Conservation (phyloP, 768 basidiomycete genomes). For the Russula lepida region DNA sequence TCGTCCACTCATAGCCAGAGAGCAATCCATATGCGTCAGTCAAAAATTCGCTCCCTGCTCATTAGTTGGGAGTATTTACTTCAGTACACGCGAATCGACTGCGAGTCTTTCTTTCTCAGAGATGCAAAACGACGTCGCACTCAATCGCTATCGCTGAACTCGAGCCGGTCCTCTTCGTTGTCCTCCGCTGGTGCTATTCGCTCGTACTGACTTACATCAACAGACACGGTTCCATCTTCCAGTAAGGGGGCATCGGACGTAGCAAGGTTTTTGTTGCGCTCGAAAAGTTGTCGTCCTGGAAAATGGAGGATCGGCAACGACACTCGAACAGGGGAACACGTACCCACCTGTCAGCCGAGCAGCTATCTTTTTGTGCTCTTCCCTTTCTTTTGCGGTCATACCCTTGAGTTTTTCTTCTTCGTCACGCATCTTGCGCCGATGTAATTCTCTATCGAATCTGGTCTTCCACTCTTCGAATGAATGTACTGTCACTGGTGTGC, state of each 20-base stretch:
- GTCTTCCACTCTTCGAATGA: slow-evolving; percentile 77
- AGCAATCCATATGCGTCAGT: neutral
- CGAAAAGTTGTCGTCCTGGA: slow-evolving; percentile 87
- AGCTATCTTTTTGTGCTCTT: slow-evolving; percentile 63
- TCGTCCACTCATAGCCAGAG: neutral
- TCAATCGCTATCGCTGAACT: slow-evolving; percentile 86
- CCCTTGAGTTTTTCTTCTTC: slow-evolving; percentile 73
- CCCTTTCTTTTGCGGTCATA: slow-evolving; percentile 71
- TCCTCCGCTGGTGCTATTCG: slow-evolving; percentile 50
- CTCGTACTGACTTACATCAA: slow-evolving; percentile 87
- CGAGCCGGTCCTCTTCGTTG: slow-evolving; percentile 53
- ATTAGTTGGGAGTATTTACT: slow-evolving; percentile 8
- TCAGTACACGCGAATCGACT: slow-evolving; percentile 3
- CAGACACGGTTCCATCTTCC: slow-evolving; percentile 81
- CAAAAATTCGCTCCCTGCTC: neutral
- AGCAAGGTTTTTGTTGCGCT: slow-evolving; percentile 62
- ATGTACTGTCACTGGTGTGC: slow-evolving; percentile 82
- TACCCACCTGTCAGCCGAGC: slow-evolving; percentile 61
- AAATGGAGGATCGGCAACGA: neutral
- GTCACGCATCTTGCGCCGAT: slow-evolving; percentile 48
- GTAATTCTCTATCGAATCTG: slow-evolving; percentile 65
- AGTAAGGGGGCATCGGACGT: slow-evolving; percentile 67
- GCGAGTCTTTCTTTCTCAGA: neutral
- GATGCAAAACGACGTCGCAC: neutral
- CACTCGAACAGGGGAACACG: neutral